Evolutionary conservation across 2,329 filamentous ascomycete species (phyloP), one percentile per base, ranked within the genome.

Genomic region (Diaporthe sp.): DNA sequence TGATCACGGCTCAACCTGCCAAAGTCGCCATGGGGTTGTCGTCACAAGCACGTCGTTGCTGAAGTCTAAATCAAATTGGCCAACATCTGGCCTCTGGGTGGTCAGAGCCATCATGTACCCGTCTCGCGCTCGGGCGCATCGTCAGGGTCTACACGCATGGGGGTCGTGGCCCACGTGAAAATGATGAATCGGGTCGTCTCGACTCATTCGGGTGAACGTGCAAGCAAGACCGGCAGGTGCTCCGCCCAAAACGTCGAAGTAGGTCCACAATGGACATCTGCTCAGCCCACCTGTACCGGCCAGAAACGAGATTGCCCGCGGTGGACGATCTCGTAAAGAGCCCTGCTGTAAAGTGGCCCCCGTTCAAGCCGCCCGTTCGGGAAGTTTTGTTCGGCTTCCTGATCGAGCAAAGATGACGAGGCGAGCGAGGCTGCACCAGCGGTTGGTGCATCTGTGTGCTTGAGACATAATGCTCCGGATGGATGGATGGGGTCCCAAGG

Each of bases 181-280:
- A 68, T 68, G 65, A 68, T 68, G 46, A 53, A 68, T 68, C 65
- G 34, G 65, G 46, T 39, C 62, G 28, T 46, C 46, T 68, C 65
- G 65, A 68, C 65, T 68, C 46, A 53, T 68, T 68, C 65, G 46
- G 46, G 42, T 25, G 46, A 34, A 19, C 65, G 22, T 25, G 8
- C 46, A 37, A 53, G 31, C 46, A 37, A 31, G 25, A 31, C 22
- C 19, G 44, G 62, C 22, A 53, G 12, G 65, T 39, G 46, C 65
- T 53, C 65, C 65, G 46, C 65, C 46, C 39, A 39, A 39, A 25
- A 19, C 25, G 65, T 68, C 65, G 31, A 68, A 10, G 31, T 49
- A 22, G 46, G 17, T 68, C 65, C 65, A 46, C 65, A 39, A 25
- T 25, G 15, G 25, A 39, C 34, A 28, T 28, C 22, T 68, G 65